phyloP scores from a whole-genome alignment of 2,329 filamentous ascomycete genomes.

The Claviceps purpurea region DNA sequence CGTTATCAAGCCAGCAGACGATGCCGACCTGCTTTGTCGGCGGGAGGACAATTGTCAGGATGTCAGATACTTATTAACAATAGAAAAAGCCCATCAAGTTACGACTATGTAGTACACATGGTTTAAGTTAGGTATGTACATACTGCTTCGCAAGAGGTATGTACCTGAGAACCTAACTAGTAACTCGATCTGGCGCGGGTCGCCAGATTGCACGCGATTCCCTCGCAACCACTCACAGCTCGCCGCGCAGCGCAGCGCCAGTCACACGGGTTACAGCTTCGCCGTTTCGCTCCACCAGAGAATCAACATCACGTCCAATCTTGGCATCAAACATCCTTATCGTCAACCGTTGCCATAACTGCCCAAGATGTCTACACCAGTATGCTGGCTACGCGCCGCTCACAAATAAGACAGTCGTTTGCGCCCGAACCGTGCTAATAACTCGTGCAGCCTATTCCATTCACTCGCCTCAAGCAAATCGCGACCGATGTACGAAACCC shows the following conservation, averaged over 20 bases:
- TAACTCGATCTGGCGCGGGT: too few species aligned
- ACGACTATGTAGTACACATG: too few species aligned
- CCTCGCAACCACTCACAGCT: background rate
- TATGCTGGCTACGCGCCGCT: slow-evolving; percentile 9
- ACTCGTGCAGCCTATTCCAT: slow-evolving; percentile 52
- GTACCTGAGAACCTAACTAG: too few species aligned
- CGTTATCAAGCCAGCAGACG: too few species aligned
- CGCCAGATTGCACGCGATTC: background rate
- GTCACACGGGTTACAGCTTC: too few species aligned
- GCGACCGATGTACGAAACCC: slow-evolving; percentile 58
- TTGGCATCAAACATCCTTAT: slow-evolving; percentile 3
- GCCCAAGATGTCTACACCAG: slow-evolving; percentile 26
- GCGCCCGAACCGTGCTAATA: background rate
- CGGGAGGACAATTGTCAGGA: too few species aligned
- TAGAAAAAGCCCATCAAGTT: too few species aligned
- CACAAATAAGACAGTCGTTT: background rate
- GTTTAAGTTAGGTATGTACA: too few species aligned
- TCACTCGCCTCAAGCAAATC: slow-evolving; percentile 71
- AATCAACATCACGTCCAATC: background rate
- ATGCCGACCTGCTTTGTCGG: too few species aligned
- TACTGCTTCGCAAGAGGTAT: too few species aligned
- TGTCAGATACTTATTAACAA: too few species aligned
- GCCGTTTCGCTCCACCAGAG: background rate
- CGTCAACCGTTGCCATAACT: background rate
- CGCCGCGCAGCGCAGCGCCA: background rate